These are phyloP conservation scores for Protomyces inundatus DNA, from an alignment of 1,139 yeast genomes.

Conservation along the genomic window DNA sequence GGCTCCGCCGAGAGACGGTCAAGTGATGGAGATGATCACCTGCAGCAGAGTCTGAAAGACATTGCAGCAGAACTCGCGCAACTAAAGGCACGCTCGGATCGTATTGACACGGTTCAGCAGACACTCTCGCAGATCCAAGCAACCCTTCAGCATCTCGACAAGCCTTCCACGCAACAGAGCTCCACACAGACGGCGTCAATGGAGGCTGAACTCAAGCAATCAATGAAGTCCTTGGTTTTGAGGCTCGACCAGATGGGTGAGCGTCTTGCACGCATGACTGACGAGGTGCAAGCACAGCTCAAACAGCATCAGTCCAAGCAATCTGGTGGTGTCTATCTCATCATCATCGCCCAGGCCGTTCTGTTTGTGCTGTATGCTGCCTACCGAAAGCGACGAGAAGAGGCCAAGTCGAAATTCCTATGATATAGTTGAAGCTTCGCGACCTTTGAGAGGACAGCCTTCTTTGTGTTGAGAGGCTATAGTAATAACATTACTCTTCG, in stretches of 20 bases:
- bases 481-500: too few species aligned
- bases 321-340: constrained; percentile 8
- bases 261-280: constrained; percentile 1
- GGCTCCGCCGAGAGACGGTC: background rate
- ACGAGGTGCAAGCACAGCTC: constrained; percentile 13
- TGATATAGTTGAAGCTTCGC: too few species aligned
- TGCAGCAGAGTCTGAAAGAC: constrained; percentile 7
- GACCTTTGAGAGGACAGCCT: too few species aligned
- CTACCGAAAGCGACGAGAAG: background rate
- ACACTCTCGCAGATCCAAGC: constrained; percentile 2
- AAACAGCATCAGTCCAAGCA: constrained; percentile 3
- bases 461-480: too few species aligned
- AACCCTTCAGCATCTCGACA: background rate
- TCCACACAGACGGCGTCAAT: background rate
- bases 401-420: background rate
- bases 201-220: background rate
- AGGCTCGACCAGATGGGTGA: background rate
- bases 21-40: constrained; percentile 1
- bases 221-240: background rate
- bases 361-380: background rate
- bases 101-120: background rate
- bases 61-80: constrained; percentile 1
- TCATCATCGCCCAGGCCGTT: constrained; percentile 8
- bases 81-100: constrained; percentile 1
- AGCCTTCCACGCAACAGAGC: background rate